Conservation (phyloP, 345 rosid genomes). For the Odontarrhena argentea region DNA sequence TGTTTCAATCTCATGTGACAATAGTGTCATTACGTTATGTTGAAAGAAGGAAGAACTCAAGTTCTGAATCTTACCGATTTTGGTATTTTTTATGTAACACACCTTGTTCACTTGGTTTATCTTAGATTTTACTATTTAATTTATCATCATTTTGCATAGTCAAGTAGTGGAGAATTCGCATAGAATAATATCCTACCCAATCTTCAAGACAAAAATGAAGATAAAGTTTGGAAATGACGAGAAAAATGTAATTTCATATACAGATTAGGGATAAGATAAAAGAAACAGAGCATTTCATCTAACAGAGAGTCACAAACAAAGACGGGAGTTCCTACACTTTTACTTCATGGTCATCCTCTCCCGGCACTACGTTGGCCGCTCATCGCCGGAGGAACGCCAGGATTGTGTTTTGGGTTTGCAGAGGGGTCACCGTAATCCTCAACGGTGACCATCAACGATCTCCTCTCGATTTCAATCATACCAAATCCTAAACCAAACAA, state of each 20-base stretch:
- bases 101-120: slow-evolving; percentile 13
- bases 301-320: no score
- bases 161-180: no score
- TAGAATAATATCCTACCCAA: neutral
- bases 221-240: slow-evolving; percentile 6
- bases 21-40: slow-evolving; percentile 1
- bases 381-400: slow-evolving; percentile 38
- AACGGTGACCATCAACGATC: slow-evolving; percentile 29
- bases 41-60: neutral
- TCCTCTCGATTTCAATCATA: slow-evolving; percentile 17
- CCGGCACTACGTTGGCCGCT: slow-evolving; percentile 21
- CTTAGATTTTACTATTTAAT: neutral
- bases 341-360: slow-evolving; percentile 15
- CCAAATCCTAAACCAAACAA: slow-evolving; percentile 23
- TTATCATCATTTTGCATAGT: slow-evolving; percentile 8
- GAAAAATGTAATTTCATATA: slow-evolving; percentile 5
- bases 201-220: neutral
- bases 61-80: neutral
- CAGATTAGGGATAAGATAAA: slow-evolving; percentile 2
- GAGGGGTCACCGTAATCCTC: slow-evolving; percentile 41
- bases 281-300: neutral
- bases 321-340: no score
- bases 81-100: slow-evolving; percentile 2
- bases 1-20: slow-evolving; percentile 20
- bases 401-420: slow-evolving; percentile 43